phyloP scores from a whole-genome alignment of 2,329 filamentous ascomycete species.

The Aspergillus ibericus region DNA sequence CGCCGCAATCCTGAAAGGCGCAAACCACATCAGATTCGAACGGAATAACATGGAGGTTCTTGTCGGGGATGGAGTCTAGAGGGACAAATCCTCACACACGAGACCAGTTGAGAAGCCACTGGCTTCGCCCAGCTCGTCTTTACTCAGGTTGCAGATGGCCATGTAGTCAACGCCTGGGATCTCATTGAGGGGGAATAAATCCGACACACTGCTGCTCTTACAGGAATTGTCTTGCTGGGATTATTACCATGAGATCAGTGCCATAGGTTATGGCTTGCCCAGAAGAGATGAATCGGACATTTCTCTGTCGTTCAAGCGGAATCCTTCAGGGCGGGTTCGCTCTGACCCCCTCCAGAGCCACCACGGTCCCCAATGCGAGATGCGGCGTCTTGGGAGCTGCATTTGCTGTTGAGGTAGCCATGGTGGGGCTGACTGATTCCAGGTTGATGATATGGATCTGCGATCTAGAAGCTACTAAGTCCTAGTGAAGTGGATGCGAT shows the following conservation, averaged over 20 bases:
- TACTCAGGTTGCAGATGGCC: not conserved
- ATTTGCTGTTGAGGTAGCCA: not conserved
- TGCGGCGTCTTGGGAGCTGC: not conserved
- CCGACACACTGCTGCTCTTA: not conserved
- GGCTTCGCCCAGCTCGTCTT: not conserved
- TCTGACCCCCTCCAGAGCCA: constrained; percentile 13
- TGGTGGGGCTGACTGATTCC: not conserved
- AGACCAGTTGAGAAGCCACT: not conserved
- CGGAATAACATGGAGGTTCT: not conserved
- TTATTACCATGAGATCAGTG: not conserved
- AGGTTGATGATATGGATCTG: not conserved
- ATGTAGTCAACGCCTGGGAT: not conserved
- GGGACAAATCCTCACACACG: not conserved
- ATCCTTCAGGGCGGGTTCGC: not conserved
- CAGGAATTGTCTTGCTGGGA: not conserved
- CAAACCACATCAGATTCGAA: not conserved
- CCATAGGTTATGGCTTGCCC: not conserved
- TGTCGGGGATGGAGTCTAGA: not conserved
- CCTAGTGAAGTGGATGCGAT: not conserved
- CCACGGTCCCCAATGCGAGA: constrained; percentile 13
- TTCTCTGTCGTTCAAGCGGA: not conserved
- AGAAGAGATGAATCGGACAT: not conserved
- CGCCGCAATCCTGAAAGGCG: not conserved
- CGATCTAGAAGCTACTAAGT: not conserved
- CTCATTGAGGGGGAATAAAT: not conserved